Percentiles rank a stretch among this genome's conserved stretches.
phyloP scores from a whole-genome alignment of 768 basidiomycete genomes.

The Daedaleopsis sinensis region DNA sequence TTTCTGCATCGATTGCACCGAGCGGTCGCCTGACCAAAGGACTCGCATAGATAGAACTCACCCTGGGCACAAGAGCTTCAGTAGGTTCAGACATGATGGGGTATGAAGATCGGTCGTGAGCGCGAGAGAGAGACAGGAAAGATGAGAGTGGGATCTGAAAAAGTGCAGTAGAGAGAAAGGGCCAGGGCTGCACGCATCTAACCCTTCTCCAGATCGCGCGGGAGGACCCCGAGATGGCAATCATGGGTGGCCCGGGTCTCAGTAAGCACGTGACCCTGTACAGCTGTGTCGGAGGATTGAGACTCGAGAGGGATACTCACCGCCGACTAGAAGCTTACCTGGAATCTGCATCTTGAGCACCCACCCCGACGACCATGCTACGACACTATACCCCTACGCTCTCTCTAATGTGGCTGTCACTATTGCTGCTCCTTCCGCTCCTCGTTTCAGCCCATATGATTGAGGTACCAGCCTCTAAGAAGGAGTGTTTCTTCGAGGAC shows the following conservation, averaged over 20 bases:
- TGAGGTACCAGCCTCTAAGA: conserved; percentile 74
- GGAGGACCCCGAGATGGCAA: conserved; percentile 24
- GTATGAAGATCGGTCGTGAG: conserved; percentile 10
- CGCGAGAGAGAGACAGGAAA: conserved; percentile 2
- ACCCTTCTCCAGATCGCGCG: conserved; percentile 20
- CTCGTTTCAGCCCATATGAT: conserved; percentile 67
- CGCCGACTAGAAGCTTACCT: no score
- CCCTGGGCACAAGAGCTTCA: conserved; percentile 74
- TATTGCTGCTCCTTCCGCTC: conserved; percentile 34
- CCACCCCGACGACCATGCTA: conserved; percentile 35
- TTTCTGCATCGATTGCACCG: conserved; percentile 23
- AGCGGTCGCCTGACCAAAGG: conserved; percentile 16
- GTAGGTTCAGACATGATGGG: conserved; percentile 29
- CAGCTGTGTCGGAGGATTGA: conserved; percentile 7
- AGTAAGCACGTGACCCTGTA: conserved; percentile 9
- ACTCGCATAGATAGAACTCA: conserved; percentile 38
- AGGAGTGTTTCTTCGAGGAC: conserved; percentile 97
- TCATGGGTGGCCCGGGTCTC: conserved; percentile 20
- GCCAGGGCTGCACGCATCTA: conserved; percentile 10
- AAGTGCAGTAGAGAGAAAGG: conserved; percentile 19
- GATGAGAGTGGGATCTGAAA: conserved; percentile 19
- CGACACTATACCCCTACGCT: conserved; percentile 42
- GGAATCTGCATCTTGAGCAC: neutral
- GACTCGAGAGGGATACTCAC: neutral
- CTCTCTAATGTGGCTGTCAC: conserved; percentile 44